These are phyloP conservation scores for Candida pseudoglaebosa DNA, from an alignment of 805 yeast species.

Conservation along the genomic window DNA sequence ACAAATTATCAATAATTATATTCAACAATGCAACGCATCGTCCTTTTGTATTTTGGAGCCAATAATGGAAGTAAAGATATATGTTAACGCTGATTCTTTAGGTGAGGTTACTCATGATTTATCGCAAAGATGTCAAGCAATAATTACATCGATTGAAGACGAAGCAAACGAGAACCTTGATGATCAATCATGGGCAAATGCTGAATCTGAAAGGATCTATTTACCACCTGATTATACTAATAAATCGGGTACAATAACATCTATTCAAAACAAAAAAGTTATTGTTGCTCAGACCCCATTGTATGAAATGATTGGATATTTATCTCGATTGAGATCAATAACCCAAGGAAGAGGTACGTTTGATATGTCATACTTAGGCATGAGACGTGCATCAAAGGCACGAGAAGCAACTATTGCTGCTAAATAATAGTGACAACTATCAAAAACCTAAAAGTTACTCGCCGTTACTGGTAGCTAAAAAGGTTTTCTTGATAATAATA, in stretches of 20 bases:
- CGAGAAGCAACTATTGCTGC: conserved; percentile 20
- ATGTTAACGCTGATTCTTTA: conserved; percentile 63
- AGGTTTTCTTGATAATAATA: too few species aligned
- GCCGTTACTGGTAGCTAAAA: not conserved
- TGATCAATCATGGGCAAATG: conserved; percentile 43
- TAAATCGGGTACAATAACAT: conserved; percentile 18
- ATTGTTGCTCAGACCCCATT: conserved; percentile 82
- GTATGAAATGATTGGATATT: conserved; percentile 86
- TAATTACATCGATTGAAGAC: conserved; percentile 68
- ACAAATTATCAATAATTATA: conserved; percentile 26
- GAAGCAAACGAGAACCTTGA: conserved; percentile 39
- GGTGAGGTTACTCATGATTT: conserved; percentile 86
- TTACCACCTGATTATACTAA: conserved; percentile 76
- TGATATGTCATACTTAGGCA: conserved; percentile 71
- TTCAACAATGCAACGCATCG: conserved; percentile 15
- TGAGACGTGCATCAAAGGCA: conserved; percentile 61
- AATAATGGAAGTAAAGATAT: conserved; percentile 70
- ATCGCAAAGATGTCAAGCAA: conserved; percentile 72
- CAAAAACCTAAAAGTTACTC: not conserved
- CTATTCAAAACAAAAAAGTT: conserved; percentile 44
- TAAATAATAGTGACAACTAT: not conserved
- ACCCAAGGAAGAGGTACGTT: conserved; percentile 89
- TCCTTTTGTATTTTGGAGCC: conserved; percentile 75
- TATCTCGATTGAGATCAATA: conserved; percentile 69
- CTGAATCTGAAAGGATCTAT: conserved; percentile 59